These are phyloP conservation scores for Datura wrightii DNA, from an alignment of 257 asterid species.

Conservation along the genomic window DNA sequence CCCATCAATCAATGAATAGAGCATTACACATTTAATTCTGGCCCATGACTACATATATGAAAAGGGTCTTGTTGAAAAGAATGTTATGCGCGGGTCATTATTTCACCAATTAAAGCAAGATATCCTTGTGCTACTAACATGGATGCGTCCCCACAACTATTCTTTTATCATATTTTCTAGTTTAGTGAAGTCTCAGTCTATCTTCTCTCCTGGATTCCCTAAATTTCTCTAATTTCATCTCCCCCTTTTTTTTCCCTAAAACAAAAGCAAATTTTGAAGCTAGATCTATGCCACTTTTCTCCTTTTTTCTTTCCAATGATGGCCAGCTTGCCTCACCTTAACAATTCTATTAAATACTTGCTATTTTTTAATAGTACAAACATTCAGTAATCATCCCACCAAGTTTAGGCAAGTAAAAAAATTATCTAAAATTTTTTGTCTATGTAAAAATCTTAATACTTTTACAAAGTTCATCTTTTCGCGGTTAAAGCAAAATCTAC, in stretches of 20 bases:
- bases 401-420: not conserved
- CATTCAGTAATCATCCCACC: not conserved
- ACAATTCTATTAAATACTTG: not conserved
- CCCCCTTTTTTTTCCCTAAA: not conserved
- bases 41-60: no score
- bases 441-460: no score
- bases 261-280: not conserved
- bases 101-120: not conserved
- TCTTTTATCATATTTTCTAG: not conserved
- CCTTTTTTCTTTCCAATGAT: not conserved
- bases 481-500: not conserved
- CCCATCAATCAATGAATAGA: conserved; percentile 8
- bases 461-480: no score
- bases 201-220: not conserved
- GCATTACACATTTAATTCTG: not conserved
- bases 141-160: conserved; percentile 18
- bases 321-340: not conserved
- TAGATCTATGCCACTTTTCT: not conserved
- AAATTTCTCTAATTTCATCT: not conserved
- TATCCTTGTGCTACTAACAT: not conserved
- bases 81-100: not conserved
- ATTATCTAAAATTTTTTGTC: no score
- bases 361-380: not conserved
- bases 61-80: not conserved
- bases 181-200: not conserved